Evolutionary conservation across 169 alveolate genomes (phyloP).

Genomic region (Plasmodium adleri): DNA sequence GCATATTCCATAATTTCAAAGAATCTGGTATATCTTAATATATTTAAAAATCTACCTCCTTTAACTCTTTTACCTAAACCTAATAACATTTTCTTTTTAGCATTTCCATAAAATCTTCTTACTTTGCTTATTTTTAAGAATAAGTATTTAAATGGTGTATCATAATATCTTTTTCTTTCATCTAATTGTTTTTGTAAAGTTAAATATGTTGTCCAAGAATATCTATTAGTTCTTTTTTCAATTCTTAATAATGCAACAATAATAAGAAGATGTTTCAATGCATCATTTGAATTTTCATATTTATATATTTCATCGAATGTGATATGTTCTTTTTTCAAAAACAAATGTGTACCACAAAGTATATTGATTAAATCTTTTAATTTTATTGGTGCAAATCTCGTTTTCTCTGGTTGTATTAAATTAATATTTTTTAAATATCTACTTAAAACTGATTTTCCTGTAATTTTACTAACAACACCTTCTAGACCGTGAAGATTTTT

Average conservation of each 20-base stretch:
- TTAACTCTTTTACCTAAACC: constrained; percentile 14
- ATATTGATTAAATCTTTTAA: constrained; percentile 44
- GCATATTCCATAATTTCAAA: constrained; percentile 57
- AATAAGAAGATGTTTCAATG: constrained; percentile 43
- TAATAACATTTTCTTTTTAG: constrained; percentile 6
- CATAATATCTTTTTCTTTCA: constrained; percentile 40
- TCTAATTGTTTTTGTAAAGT: constrained; percentile 58
- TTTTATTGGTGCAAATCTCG: constrained; percentile 30
- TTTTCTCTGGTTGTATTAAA: constrained; percentile 12
- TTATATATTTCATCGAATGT: constrained; percentile 31
- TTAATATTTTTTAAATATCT: constrained; percentile 6
- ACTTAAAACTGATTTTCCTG: not conserved
- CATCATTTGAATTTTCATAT: constrained; percentile 6
- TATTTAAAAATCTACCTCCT: constrained; percentile 17
- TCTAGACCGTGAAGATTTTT: constrained; percentile 45
- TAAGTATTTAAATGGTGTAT: constrained; percentile 67
- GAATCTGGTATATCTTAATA: constrained; percentile 19
- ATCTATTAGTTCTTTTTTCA: constrained; percentile 32
- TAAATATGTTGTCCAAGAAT: constrained; percentile 60
- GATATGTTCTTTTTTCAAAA: constrained; percentile 60
- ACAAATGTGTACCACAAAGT: constrained; percentile 59
- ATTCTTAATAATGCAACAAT: constrained; percentile 46
- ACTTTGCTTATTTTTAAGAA: constrained; percentile 26
- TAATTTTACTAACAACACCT: constrained; percentile 16
- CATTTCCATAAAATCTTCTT: constrained; percentile 3